A percentile compares a stretch with the other conserved stretches of the same genome.
phyloP scores from a whole-genome alignment of 768 basidiomycete genomes.

The Leccinellum albellum region DNA sequence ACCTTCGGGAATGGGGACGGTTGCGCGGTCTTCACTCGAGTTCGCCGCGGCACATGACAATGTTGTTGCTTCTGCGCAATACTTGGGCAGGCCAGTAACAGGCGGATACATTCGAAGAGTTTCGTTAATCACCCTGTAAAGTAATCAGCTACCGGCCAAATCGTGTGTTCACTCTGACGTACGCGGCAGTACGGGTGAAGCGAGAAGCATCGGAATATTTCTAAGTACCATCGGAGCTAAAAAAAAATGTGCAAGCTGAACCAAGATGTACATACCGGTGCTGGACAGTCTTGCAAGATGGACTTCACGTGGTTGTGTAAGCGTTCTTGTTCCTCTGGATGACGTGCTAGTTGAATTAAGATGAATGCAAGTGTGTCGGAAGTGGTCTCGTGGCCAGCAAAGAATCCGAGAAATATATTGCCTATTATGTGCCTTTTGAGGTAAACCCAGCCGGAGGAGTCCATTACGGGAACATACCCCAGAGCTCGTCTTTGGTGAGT shows the following conservation, averaged over 20 bases:
- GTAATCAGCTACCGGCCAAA: neutral
- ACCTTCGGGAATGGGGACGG: neutral
- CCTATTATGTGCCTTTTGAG: neutral
- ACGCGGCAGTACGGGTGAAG: neutral
- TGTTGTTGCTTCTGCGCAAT: neutral
- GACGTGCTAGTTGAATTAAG: neutral
- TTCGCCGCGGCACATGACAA: neutral
- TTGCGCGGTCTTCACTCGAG: neutral
- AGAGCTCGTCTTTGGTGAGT: neutral
- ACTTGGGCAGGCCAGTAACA: neutral
- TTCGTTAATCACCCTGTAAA: neutral
- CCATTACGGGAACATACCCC: neutral
- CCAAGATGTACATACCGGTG: neutral
- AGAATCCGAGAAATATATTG: neutral
- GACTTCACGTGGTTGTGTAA: neutral
- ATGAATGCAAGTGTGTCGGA: neutral
- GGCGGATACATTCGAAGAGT: neutral
- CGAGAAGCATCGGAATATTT: neutral
- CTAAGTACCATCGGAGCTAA: neutral
- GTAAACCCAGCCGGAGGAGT: neutral
- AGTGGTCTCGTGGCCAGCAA: neutral
- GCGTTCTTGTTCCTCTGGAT: neutral
- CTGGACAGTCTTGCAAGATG: neutral
- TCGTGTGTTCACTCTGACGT: neutral
- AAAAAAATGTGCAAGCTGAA: neutral